These are phyloP conservation scores for Tuber melanosporum DNA, from an alignment of 495 filamentous ascomycete species.

Conservation along the genomic window DNA sequence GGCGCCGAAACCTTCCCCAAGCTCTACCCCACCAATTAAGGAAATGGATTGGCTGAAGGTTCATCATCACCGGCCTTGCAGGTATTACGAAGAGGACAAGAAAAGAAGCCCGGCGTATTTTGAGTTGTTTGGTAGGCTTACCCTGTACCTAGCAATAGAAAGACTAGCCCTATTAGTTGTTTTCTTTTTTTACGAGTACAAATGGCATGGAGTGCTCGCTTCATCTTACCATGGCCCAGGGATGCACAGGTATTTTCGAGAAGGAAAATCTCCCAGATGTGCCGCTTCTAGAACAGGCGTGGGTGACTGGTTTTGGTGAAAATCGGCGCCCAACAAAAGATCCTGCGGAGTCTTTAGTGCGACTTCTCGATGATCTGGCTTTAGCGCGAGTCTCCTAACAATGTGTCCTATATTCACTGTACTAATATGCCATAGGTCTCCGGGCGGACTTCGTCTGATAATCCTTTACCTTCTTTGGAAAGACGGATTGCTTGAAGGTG, in stretches of 20 bases:
- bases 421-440: slow-evolving; percentile 6
- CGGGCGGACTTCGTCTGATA: no score
- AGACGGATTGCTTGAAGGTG: slow-evolving; percentile 76
- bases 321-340: slow-evolving; percentile 87
- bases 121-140: slow-evolving; percentile 7
- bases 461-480: slow-evolving; percentile 67
- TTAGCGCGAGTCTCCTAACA: slow-evolving; percentile 25
- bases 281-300: slow-evolving; percentile 71
- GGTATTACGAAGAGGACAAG: slow-evolving; percentile 39
- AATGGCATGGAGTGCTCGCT: slow-evolving; percentile 58
- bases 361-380: slow-evolving; percentile 67
- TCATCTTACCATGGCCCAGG: slow-evolving; percentile 92
- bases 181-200: background rate
- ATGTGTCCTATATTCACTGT: slow-evolving; percentile 43
- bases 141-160: background rate
- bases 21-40: slow-evolving; percentile 30
- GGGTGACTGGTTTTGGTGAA: slow-evolving; percentile 89
- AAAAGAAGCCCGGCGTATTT: slow-evolving; percentile 43
- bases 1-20: slow-evolving; percentile 25
- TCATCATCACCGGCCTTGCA: slow-evolving; percentile 32
- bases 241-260: slow-evolving; percentile 90
- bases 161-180: background rate
- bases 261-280: slow-evolving; percentile 75
- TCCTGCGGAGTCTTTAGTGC: slow-evolving; percentile 73
- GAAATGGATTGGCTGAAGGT: slow-evolving; percentile 41